Evolutionary conservation across 345 rosid genomes (phyloP).

Genomic region (Euphorbia tirucalli): DNA sequence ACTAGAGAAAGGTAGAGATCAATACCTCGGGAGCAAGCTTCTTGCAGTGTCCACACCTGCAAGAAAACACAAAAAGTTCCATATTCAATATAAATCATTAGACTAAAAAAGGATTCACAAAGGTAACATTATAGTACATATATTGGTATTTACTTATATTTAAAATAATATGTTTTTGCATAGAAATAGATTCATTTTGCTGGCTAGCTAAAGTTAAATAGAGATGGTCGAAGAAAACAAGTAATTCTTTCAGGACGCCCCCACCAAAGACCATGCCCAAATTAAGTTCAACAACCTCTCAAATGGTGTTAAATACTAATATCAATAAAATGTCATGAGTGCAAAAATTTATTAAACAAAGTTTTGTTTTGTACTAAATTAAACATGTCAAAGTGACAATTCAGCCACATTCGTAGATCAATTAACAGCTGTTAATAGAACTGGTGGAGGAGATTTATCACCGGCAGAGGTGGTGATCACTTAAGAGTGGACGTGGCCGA

Average conservation of each 20-base stretch:
- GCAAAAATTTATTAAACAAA: no score
- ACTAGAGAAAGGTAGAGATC: not conserved
- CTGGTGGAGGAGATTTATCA: no score
- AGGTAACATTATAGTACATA: not conserved
- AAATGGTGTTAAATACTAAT: not conserved
- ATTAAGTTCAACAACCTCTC: not conserved
- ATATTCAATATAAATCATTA: not conserved
- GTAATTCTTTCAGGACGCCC: not conserved
- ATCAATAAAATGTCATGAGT: not conserved
- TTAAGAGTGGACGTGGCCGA: no score
- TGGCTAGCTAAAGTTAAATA: no score
- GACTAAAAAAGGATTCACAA: no score
- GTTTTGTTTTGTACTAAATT: not conserved
- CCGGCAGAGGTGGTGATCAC: no score
- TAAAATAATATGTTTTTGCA: not conserved
- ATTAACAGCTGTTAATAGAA: no score
- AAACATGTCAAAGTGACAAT: not conserved
- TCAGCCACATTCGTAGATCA: not conserved
- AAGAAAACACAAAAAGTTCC: not conserved
- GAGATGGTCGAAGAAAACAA: no score
- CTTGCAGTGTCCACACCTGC: constrained; percentile 97
- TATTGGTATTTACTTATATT: not conserved
- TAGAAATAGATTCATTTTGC: not conserved
- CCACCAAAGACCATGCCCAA: not conserved
- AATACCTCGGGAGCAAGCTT: constrained; percentile 92